phyloP scores from a whole-genome alignment of 352 stramenopile species.

The Pythium vanterpoolii region DNA sequence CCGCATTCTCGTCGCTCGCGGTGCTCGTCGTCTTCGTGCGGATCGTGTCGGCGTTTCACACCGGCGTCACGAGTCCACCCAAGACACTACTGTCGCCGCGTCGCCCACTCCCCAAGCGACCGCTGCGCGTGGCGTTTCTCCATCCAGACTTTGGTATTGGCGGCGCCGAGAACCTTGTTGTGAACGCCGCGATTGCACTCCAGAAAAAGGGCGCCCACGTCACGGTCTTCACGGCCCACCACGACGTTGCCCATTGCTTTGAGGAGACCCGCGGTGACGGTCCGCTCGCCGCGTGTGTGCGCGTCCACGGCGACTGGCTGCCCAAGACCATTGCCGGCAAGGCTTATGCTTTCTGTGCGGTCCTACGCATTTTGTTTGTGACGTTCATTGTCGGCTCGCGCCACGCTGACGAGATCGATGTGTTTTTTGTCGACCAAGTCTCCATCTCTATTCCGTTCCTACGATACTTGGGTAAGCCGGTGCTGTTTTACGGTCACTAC shows the following conservation, averaged over 20 bases:
- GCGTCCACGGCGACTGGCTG: slow-evolving; percentile 93
- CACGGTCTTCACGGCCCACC: slow-evolving; percentile 95
- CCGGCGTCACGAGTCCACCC: slow-evolving; percentile 2
- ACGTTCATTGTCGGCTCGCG: slow-evolving; percentile 52
- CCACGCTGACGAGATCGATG: slow-evolving; percentile 51
- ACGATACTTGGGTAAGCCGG: slow-evolving; percentile 64
- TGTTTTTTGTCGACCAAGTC: slow-evolving; percentile 82
- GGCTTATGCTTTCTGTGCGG: slow-evolving; percentile 92
- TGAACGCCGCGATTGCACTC: slow-evolving; percentile 88
- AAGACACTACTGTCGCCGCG: not conserved
- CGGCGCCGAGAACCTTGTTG: slow-evolving; percentile 93
- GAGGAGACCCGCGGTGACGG: slow-evolving; percentile 87
- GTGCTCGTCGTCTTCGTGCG: slow-evolving; percentile 1
- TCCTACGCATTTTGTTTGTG: slow-evolving; percentile 93
- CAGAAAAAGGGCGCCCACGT: slow-evolving; percentile 82
- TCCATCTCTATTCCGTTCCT: slow-evolving; percentile 78
- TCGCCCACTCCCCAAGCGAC: not conserved
- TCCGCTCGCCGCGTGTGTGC: slow-evolving; percentile 69
- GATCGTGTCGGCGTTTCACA: slow-evolving; percentile 2
- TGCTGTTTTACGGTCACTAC: slow-evolving; percentile 99
- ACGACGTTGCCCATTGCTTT: slow-evolving; percentile 95
- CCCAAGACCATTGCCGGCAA: slow-evolving; percentile 86
- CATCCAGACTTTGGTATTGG: slow-evolving; percentile 99
- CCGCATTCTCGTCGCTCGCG: not conserved
- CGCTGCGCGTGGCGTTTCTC: slow-evolving; percentile 90